Percentiles rank a stretch among this genome's conserved stretches.
phyloP scores from a whole-genome alignment of 257 asterid genomes.

The Ehretia macrophylla region DNA sequence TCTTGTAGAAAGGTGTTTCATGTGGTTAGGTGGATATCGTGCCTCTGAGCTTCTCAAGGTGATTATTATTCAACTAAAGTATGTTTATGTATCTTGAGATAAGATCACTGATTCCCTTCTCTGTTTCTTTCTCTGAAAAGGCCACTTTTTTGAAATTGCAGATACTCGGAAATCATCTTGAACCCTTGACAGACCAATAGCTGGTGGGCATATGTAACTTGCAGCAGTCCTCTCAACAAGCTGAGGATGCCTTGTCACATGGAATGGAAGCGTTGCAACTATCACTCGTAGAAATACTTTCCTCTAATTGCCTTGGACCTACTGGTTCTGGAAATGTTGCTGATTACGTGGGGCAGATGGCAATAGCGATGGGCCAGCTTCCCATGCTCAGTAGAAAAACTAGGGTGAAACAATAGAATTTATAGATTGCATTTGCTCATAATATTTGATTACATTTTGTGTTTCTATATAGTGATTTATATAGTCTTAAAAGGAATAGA shows the following conservation, averaged over 20 bases:
- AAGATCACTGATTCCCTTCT: too few relatives aligned
- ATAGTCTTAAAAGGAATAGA: too few relatives aligned
- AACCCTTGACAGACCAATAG: conserved; percentile 80
- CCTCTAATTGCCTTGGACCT: conserved; percentile 46
- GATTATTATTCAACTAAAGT: not conserved
- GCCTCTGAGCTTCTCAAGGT: conserved; percentile 92
- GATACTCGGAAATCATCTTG: conserved; percentile 76
- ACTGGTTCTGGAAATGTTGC: conserved; percentile 51
- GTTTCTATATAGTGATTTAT: too few relatives aligned
- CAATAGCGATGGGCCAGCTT: conserved; percentile 72
- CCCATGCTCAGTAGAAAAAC: too few relatives aligned
- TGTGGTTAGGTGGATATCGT: conserved; percentile 98
- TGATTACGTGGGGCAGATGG: conserved; percentile 90
- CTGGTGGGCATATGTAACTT: conserved; percentile 65
- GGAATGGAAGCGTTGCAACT: conserved; percentile 96
- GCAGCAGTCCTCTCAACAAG: conserved; percentile 86
- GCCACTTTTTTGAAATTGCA: conserved; percentile 21
- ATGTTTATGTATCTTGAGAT: too few relatives aligned
- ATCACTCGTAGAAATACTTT: conserved; percentile 70
- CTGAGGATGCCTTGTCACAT: conserved; percentile 94
- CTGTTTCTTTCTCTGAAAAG: too few relatives aligned
- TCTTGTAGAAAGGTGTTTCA: conserved; percentile 88
- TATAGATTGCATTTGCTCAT: too few relatives aligned
- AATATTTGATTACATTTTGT: too few relatives aligned
- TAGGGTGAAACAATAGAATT: too few relatives aligned